These are phyloP conservation scores for Actinomucor elegans DNA, from an alignment of 371 early-diverging fungal genomes.

Conservation along the genomic window DNA sequence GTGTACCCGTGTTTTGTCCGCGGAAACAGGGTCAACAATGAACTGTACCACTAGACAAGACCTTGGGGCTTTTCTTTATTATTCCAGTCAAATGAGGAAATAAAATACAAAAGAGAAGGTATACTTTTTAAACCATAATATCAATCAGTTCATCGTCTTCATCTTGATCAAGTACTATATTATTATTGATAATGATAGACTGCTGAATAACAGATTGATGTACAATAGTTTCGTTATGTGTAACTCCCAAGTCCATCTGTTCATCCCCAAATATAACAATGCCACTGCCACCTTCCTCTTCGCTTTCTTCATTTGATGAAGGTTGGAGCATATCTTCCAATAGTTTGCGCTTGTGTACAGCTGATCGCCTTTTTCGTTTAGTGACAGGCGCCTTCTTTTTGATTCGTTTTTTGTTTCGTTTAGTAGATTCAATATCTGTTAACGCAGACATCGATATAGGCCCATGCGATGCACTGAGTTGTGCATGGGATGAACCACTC, in stretches of 20 bases:
- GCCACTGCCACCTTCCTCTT: slow-evolving; percentile 5
- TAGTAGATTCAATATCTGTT: slow-evolving; percentile 5
- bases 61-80: no score
- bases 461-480: slow-evolving; percentile 2
- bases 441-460: slow-evolving; percentile 22
- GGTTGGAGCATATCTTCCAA: slow-evolving; percentile 26
- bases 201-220: slow-evolving; percentile 11
- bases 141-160: slow-evolving; percentile 36
- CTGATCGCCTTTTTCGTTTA: slow-evolving; percentile 16
- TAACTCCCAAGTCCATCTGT: slow-evolving; percentile 23
- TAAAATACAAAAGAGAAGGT: background rate
- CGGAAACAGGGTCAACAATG: no score
- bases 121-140: slow-evolving; percentile 26
- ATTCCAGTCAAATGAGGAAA: no score
- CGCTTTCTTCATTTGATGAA: slow-evolving; percentile 10
- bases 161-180: slow-evolving; percentile 1
- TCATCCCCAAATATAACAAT: slow-evolving; percentile 24
- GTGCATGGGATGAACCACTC: slow-evolving; percentile 1
- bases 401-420: background rate
- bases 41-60: no score
- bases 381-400: slow-evolving; percentile 1
- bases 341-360: slow-evolving; percentile 22
- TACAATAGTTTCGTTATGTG: slow-evolving; percentile 31
- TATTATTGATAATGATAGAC: background rate
- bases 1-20: no score